Percentiles rank a stretch among this genome's conserved stretches.
These are phyloP conservation scores for Auricularia sp. DNA, from an alignment of 768 basidiomycete species.

Conservation along the genomic window DNA sequence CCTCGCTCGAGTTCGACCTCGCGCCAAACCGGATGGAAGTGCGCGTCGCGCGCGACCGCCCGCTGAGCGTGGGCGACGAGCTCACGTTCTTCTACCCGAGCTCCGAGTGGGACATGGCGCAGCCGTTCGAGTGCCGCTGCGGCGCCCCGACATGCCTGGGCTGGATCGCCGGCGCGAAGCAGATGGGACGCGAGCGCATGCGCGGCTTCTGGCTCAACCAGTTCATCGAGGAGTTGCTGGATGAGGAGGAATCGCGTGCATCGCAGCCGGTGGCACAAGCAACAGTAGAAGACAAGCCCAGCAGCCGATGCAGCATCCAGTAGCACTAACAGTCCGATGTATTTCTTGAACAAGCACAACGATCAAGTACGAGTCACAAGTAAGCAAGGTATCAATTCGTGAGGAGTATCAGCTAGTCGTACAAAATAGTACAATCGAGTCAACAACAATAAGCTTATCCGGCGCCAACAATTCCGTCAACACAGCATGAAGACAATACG, in stretches of 20 bases:
- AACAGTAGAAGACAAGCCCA: not conserved
- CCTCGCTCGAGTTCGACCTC: constrained; percentile 47
- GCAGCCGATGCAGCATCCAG: not conserved
- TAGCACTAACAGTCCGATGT: no score
- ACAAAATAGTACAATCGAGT: no score
- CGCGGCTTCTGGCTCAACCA: not conserved
- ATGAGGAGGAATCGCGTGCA: not conserved
- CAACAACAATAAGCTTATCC: not conserved
- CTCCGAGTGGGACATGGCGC: constrained; percentile 63
- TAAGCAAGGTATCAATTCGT: no score
- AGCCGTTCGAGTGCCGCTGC: constrained; percentile 49
- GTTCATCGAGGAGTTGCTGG: constrained; percentile 1
- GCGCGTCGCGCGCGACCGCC: constrained; percentile 31
- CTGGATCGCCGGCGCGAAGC: not conserved
- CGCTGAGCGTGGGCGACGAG: constrained; percentile 16
- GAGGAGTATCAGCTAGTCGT: no score
- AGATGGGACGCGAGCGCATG: not conserved
- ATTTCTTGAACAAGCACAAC: no score
- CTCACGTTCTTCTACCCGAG: constrained; percentile 58
- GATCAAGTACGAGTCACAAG: no score
- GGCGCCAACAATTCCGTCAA: not conserved
- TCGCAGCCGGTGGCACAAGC: not conserved
- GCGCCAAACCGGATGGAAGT: constrained; percentile 30
- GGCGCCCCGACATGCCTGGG: constrained; percentile 22
- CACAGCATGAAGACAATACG: not conserved